Evolutionary conservation across 1,139 yeast species (phyloP).

Genomic region (Debaryomycetaceae sp.): DNA sequence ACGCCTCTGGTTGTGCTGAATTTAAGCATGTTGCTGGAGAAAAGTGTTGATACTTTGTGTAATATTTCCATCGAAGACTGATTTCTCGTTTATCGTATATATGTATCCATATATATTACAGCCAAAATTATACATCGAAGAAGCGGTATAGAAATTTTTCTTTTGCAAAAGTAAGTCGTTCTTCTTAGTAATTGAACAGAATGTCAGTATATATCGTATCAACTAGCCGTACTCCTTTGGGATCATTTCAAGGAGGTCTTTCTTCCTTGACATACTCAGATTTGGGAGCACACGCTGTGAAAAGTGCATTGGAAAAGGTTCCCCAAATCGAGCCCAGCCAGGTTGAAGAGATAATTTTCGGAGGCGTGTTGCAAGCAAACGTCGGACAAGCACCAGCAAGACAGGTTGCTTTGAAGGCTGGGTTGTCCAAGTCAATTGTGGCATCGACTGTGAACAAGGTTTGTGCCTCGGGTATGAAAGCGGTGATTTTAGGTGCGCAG

Average conservation of each 20-base stretch:
- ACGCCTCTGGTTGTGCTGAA: not conserved
- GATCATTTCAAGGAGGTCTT: conserved; percentile 78
- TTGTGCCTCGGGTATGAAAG: conserved; percentile 90
- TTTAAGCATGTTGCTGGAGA: not conserved
- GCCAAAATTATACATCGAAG: not conserved
- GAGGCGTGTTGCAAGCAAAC: conserved; percentile 84
- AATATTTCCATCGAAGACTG: not conserved
- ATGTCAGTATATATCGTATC: conserved; percentile 72
- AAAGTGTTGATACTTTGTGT: not conserved
- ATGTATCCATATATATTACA: too few relatives aligned
- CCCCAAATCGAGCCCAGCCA: conserved; percentile 69
- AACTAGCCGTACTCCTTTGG: conserved; percentile 87
- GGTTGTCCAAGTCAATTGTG: conserved; percentile 66
- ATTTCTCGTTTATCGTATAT: not conserved
- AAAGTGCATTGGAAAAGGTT: conserved; percentile 74
- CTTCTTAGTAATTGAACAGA: too few relatives aligned
- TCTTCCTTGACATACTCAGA: conserved; percentile 71
- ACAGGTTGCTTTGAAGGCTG: conserved; percentile 87
- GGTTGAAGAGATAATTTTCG: conserved; percentile 84
- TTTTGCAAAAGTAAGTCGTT: conserved; percentile 1
- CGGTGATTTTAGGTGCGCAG: conserved; percentile 82
- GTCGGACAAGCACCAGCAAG: conserved; percentile 95
- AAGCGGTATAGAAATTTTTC: not conserved
- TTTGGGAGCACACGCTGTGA: conserved; percentile 83
- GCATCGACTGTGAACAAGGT: conserved; percentile 91